Evolutionary conservation across 2,329 filamentous ascomycete species (phyloP), one percentile per base, ranked within the genome.

Genomic region (Botrytis sinoallii): DNA sequence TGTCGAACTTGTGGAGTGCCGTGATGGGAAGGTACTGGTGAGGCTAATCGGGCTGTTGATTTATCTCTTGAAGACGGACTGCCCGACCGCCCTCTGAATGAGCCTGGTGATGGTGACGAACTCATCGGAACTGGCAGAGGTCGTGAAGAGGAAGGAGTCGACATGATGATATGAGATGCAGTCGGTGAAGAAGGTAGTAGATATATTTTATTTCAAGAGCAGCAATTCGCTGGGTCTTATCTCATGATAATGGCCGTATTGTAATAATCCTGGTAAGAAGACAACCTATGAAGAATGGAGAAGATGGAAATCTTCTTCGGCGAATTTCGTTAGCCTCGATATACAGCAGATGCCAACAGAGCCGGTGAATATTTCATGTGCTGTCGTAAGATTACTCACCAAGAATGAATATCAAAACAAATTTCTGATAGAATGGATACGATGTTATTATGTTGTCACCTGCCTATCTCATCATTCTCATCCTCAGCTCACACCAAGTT

Each of bases 31-130:
- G 85, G 84, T 32, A 89, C 83, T 46, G 88, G 89, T 42, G 88
- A 88, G 64, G 88, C 88, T 71, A 91, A 85, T 76, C 89, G 86
- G 73, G 89, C 89, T 70, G 87, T 91, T 66, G 87, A 84, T 75
- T 89, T 86, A 70, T 87, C 88, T 81, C 89, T 87, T 20, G 74
- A 73, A 22, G 76, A 77, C 46, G 78, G 78, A 77, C 79, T 76
- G 35, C 83, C 81, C 20, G 87, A 86, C 57, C 83, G 81, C 35
- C 71, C 71, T 38, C 71, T 38, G 20, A 72, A 59, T 38, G 71
- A 72, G 35, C 40, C 48, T 25, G 52, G 20, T 29, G 71, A 68
- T 9, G 86, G 84, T 44, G 88, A 88, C 2, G 85, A 85, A 6
- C 86, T 83, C 74, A 85, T 81, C 72, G 84, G 77, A 75, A 83